These are phyloP conservation scores for Hydnomerulius pinastri DNA, from an alignment of 768 basidiomycete genomes.

Conservation along the genomic window DNA sequence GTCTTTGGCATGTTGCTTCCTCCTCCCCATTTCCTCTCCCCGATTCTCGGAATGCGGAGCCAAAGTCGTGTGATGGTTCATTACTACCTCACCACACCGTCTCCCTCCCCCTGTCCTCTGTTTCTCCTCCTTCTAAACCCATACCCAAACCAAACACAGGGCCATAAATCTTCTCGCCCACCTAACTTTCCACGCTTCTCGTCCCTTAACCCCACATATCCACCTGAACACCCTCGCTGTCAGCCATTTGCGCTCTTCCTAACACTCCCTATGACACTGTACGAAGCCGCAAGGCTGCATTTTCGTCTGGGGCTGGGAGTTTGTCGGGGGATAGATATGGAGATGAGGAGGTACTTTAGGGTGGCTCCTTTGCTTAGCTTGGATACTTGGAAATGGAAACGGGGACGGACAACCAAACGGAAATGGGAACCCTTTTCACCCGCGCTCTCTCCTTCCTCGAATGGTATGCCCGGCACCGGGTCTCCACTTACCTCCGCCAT, in stretches of 20 bases:
- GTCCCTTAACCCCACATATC: constrained; percentile 39
- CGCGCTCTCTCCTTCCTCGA: constrained; percentile 35
- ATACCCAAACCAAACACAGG: constrained; percentile 2
- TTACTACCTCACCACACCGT: constrained; percentile 26
- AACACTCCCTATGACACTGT: constrained; percentile 60
- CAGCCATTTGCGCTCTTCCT: constrained; percentile 55
- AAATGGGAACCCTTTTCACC: constrained; percentile 43
- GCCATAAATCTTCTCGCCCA: constrained; percentile 40
- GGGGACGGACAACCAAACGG: constrained; percentile 5
- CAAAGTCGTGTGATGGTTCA: constrained; percentile 45
- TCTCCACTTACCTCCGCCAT: constrained; percentile 28
- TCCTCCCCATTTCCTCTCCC: too few relatives aligned
- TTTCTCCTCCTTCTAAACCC: neutral
- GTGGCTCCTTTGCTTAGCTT: too few relatives aligned
- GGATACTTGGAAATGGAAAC: constrained; percentile 56
- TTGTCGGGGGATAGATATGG: too few relatives aligned
- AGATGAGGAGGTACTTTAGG: too few relatives aligned
- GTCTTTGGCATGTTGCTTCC: too few relatives aligned
- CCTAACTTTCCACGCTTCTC: constrained; percentile 26
- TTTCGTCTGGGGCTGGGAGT: constrained; percentile 58
- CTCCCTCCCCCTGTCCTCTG: constrained; percentile 41
- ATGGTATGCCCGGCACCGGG: constrained; percentile 30
- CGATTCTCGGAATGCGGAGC: too few relatives aligned
- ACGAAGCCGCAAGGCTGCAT: constrained; percentile 61
- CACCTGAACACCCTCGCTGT: constrained; percentile 41